Base-by-base conservation (phyloP, 306 rosid species). In the Sesbania bispinosa region DNA sequence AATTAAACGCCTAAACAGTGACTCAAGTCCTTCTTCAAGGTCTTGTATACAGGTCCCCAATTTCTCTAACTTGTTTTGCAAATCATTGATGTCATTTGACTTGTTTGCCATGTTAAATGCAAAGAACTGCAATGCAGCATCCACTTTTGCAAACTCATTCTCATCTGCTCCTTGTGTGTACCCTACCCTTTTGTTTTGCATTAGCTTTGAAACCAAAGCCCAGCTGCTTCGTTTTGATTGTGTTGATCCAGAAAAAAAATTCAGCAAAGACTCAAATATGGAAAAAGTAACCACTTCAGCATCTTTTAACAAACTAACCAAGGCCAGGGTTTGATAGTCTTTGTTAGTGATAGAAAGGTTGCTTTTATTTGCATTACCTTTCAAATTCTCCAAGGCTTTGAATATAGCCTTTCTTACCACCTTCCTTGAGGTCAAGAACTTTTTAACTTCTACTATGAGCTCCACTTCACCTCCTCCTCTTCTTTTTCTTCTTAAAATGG, bases 391-490 rank as follows among this genome's bases (percentile, higher is more conserved):
- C 75, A 71, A 71, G 59, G 71, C 81, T 45, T 58, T 71, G 75
- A 30, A 29, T 43, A 81, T 65, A 23, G 75, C 81, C 53, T 74
- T 79, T 26, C 67, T 6, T 26, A 59, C 67, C 29, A 79, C 76
- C 65, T 79, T 79, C 66, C 83, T 79, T 20, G 79, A 67, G 65
- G 84, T 39, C 65, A 62, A 75, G 80, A 74, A 70, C n/a, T 63
- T 80, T 10, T 45, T 63, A 35, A 71, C 70, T 68, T 80, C 81
- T 4, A 38, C 20, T 24, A 8, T 36, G 43, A 74, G 29, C 43
- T 55, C 74, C 63, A 62, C 32, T 69, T 79, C 79, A 2, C 62
- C 60, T 1, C 68, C 68, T 68, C 77, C 19, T 53, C 73, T 67
- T 46, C 59, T 52, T 58, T n/a, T n/a, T n/a, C 75, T 67, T 67